Conservation (phyloP, 2,329 filamentous ascomycete genomes). For the Fusarium staphyleae region DNA sequence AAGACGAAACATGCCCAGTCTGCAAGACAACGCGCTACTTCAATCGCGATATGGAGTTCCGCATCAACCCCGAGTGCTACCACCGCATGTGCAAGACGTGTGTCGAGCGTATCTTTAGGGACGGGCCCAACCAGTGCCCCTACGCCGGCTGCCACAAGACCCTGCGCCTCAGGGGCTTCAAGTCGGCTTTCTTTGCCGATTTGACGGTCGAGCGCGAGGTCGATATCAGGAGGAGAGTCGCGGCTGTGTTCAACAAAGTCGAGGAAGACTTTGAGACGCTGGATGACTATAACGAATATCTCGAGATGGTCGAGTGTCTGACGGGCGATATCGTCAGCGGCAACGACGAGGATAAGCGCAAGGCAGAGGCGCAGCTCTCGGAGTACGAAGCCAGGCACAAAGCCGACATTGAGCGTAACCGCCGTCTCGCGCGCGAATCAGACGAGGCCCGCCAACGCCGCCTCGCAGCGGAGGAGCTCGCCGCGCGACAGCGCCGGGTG, state of each 20-base stretch:
- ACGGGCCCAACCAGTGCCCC: conserved; percentile 90
- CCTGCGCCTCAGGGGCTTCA: conserved; percentile 83
- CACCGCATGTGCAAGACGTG: conserved; percentile 98
- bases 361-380: conserved; percentile 54
- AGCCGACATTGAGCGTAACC: conserved; percentile 70
- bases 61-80: conserved; percentile 98
- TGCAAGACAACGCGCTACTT: conserved; percentile 98
- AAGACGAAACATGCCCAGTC: conserved; percentile 86
- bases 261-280: conserved; percentile 92
- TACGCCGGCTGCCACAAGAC: conserved; percentile 89
- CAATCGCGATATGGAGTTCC: conserved; percentile 91
- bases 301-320: conserved; percentile 89
- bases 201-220: conserved; percentile 90
- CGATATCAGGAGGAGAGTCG: conserved; percentile 84
- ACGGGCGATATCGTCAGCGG: conserved; percentile 86
- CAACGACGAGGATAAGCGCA: conserved; percentile 65
- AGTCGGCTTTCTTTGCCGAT: conserved; percentile 88
- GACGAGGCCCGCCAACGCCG: conserved; percentile 60
- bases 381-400: conserved; percentile 78
- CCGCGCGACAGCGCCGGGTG: conserved; percentile 64
- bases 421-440: conserved; percentile 60
- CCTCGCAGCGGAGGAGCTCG: conserved; percentile 71
- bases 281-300: conserved; percentile 88
- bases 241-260: conserved; percentile 81
- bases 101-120: conserved; percentile 91